Conservation (phyloP, 2,329 filamentous ascomycete species). For the Drechslerella coelobrocha region DNA sequence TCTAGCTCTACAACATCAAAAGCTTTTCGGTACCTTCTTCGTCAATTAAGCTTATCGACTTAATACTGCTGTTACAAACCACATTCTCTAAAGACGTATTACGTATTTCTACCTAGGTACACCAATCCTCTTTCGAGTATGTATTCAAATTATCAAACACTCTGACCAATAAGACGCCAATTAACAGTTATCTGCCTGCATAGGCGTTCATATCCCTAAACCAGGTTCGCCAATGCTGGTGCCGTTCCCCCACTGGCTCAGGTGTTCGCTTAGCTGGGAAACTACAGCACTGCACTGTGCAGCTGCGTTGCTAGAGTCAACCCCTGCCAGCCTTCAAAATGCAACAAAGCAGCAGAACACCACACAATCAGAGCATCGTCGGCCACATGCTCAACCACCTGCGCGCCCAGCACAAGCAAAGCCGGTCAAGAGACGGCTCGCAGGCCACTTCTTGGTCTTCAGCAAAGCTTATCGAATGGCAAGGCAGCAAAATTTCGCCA, state of each 20-base stretch:
- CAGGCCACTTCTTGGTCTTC: constrained; percentile 18
- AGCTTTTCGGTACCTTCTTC: too few species aligned
- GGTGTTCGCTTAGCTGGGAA: constrained; percentile 33
- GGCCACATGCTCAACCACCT: constrained; percentile 11
- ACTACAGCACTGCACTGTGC: constrained; percentile 33
- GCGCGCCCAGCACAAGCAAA: constrained; percentile 16
- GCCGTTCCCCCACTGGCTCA: constrained; percentile 23
- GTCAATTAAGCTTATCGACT: too few species aligned
- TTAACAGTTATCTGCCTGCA: too few species aligned
- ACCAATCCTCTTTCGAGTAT: too few species aligned
- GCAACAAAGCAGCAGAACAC: constrained; percentile 13
- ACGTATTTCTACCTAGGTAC: too few species aligned
- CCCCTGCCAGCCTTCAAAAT: constrained; percentile 25
- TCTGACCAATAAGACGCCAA: too few species aligned
- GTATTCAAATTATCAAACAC: too few species aligned
- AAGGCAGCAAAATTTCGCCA: constrained; percentile 46
- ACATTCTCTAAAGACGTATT: too few species aligned
- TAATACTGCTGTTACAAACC: too few species aligned
- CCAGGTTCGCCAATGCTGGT: too few species aligned
- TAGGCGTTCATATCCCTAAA: too few species aligned
- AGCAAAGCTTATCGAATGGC: constrained; percentile 48
- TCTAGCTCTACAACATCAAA: too few species aligned
- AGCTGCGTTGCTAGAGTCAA: constrained; percentile 1
- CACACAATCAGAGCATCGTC: background rate
- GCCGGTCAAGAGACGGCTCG: constrained; percentile 22